Percentiles rank a stretch among this genome's conserved stretches.
Evolutionary conservation across 148 eudicot genomes (phyloP).

Genomic region (Heliosperma pusillum): DNA sequence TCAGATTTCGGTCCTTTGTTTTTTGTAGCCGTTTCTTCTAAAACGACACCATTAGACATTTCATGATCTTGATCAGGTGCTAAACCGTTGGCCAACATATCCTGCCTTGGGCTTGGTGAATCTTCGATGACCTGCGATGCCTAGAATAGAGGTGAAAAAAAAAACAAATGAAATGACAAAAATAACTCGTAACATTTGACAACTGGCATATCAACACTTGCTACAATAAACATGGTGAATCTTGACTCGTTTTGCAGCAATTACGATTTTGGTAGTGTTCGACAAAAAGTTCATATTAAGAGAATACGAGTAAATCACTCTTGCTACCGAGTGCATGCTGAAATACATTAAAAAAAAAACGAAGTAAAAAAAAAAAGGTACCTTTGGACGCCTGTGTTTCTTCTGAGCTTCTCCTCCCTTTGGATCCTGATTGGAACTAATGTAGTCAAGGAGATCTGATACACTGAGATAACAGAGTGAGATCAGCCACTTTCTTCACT

Average conservation of each 20-base stretch:
- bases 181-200: too few species aligned
- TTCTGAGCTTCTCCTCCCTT: constrained; percentile 72
- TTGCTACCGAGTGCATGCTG: too few species aligned
- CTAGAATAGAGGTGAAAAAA: constrained; percentile 42
- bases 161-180: too few species aligned
- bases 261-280: too few species aligned
- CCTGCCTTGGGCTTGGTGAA: constrained; percentile 35
- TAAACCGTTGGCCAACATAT: constrained; percentile 25
- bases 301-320: too few species aligned
- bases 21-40: constrained; percentile 14
- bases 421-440: constrained; percentile 77
- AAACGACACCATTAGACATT: constrained; percentile 23
- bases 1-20: constrained; percentile 3
- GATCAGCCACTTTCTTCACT: constrained; percentile 24
- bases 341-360: too few species aligned
- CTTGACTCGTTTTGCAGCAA: constrained; percentile 15
- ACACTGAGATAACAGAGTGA: constrained; percentile 54
- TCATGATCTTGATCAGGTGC: constrained; percentile 26
- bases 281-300: too few species aligned
- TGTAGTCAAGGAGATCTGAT: constrained; percentile 96
- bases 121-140: constrained; percentile 57
- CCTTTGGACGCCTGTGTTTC: constrained; percentile 85
- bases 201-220: too few species aligned
- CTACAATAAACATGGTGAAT: too few species aligned
- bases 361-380: constrained; percentile 19